phyloP scores from a whole-genome alignment of 441 rosid genomes.

The Pelargonium cotyledonis region DNA sequence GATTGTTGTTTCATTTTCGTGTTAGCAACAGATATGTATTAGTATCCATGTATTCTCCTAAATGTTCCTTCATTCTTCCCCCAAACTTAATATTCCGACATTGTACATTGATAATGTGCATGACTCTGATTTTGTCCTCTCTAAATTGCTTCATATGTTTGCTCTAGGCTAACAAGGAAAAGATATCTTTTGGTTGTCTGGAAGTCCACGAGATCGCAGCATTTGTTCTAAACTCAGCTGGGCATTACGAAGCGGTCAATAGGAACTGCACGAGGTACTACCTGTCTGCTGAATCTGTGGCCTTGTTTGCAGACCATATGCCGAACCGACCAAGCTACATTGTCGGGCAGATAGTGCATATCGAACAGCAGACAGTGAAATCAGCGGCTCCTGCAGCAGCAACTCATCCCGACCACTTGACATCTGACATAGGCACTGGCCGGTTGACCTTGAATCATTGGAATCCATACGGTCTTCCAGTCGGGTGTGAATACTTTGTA shows the following conservation, averaged over 20 bases:
- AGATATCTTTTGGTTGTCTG: slow-evolving; percentile 73
- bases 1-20: no score
- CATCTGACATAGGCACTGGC: slow-evolving; percentile 46
- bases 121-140: not conserved
- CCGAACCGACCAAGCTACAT: slow-evolving; percentile 72
- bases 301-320: slow-evolving; percentile 81
- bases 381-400: slow-evolving; percentile 24
- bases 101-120: no score
- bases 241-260: slow-evolving; percentile 82
- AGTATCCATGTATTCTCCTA: no score
- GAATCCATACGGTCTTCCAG: slow-evolving; percentile 70
- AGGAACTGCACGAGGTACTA: slow-evolving; percentile 69
- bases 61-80: no score
- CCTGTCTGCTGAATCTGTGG: slow-evolving; percentile 85
- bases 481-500: slow-evolving; percentile 85
- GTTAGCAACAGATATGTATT: no score
- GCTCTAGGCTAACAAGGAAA: slow-evolving; percentile 82
- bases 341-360: slow-evolving; percentile 88
- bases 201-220: slow-evolving; percentile 94
- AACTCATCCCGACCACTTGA: slow-evolving; percentile 29
- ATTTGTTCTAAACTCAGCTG: slow-evolving; percentile 73
- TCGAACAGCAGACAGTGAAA: slow-evolving; percentile 72
- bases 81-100: no score
- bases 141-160: not conserved
- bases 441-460: slow-evolving; percentile 40